Conservation (phyloP, 352 stramenopile genomes). For the Phytophthora sansomeana region DNA sequence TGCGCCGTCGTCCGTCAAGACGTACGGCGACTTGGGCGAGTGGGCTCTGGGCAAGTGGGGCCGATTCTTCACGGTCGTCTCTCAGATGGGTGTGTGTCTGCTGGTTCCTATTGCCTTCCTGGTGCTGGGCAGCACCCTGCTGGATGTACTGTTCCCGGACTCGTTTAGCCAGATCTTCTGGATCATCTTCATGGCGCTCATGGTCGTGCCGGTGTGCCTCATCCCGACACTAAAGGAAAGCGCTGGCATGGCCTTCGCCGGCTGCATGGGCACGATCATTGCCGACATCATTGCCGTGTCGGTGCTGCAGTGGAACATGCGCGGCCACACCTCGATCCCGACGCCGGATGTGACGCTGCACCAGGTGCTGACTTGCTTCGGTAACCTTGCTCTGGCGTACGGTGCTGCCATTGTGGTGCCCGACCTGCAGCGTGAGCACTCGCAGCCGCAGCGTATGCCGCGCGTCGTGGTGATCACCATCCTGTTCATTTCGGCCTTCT, state of each 20-base stretch:
- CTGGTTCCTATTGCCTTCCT: constrained; percentile 47
- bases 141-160: constrained; percentile 45
- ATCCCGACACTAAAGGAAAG: constrained; percentile 57
- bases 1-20: constrained; percentile 42
- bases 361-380: constrained; percentile 47
- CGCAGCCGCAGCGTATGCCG: constrained; percentile 53
- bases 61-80: constrained; percentile 39
- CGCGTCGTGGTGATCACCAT: constrained; percentile 46
- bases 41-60: too few relatives aligned
- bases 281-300: constrained; percentile 38
- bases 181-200: constrained; percentile 55
- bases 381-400: constrained; percentile 51
- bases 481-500: constrained; percentile 45
- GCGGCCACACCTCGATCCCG: constrained; percentile 37
- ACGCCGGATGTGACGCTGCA: constrained; percentile 39
- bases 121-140: constrained; percentile 44
- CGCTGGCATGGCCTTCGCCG: too few relatives aligned
- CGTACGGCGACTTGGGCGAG: too few relatives aligned
- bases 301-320: constrained; percentile 46
- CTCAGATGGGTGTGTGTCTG: constrained; percentile 43
- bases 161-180: constrained; percentile 38
- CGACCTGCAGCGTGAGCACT: too few relatives aligned
- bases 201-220: constrained; percentile 41
- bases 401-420: constrained; percentile 52
- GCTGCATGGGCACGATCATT: constrained; percentile 48